phyloP scores from a whole-genome alignment of 2,329 filamentous ascomycete genomes.

The Claviceps capensis region DNA sequence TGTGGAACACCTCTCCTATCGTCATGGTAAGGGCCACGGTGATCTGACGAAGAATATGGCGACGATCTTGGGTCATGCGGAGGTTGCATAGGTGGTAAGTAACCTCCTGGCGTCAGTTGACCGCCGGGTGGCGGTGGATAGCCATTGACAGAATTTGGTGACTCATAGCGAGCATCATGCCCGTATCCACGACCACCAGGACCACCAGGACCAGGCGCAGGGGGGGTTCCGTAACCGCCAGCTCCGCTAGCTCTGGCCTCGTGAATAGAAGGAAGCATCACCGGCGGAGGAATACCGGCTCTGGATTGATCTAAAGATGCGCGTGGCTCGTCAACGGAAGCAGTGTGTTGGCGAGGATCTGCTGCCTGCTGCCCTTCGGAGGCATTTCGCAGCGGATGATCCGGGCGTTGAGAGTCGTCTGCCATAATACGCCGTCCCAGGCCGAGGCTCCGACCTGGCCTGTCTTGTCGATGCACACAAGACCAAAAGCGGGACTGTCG shows the following conservation, averaged over 20 bases:
- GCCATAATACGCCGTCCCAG: constrained; percentile 21
- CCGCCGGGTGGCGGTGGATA: constrained; percentile 27
- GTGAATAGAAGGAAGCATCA: constrained; percentile 37
- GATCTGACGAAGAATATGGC: constrained; percentile 26
- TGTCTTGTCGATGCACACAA: constrained; percentile 13
- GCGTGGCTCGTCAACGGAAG: constrained; percentile 9
- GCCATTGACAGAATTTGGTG: constrained; percentile 31
- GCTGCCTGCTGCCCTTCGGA: constrained; percentile 20
- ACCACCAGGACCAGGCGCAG: constrained; percentile 17
- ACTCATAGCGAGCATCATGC: constrained; percentile 26
- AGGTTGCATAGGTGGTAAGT: constrained; percentile 25
- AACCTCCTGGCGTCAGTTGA: constrained; percentile 17
- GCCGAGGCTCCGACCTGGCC: constrained; percentile 12
- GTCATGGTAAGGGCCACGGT: constrained; percentile 24
- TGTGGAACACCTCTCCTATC: constrained; percentile 18
- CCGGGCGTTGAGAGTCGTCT: constrained; percentile 24
- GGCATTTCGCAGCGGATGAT: constrained; percentile 21
- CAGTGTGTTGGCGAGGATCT: constrained; percentile 3
- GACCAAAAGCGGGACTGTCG: constrained; percentile 5
- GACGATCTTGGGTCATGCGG: constrained; percentile 20
- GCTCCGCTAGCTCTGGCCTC: constrained; percentile 25
- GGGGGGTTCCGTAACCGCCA: constrained; percentile 20
- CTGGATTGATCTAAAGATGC: constrained; percentile 9
- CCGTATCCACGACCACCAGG: constrained; percentile 19
- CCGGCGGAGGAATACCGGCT: constrained; percentile 28